Evolutionary conservation across 1,284 basidiomycete genomes (phyloP), one percentile per base, ranked within the genome.

Genomic region (Gymnopus androsaceus): DNA sequence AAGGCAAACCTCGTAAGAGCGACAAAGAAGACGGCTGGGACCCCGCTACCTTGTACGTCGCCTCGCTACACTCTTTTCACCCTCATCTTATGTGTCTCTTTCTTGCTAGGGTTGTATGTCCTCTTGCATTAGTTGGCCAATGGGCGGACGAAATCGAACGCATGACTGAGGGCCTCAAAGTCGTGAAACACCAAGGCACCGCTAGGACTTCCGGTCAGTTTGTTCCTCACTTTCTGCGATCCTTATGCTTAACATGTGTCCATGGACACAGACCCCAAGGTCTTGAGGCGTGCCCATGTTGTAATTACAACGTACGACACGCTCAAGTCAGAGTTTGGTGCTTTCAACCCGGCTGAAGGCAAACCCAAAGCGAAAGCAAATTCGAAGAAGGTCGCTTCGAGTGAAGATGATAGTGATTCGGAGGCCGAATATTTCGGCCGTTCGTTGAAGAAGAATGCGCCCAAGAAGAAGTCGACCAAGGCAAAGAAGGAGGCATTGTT

Each of bases 111-210:
- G 88, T 95, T 33, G 74, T 95, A 21, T 90, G 88, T 55, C 93
- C 93, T 1, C 79, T 94, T 4, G 87, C 92, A 6, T 83, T 99
- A 17, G 87, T 98, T 59, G 82, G 84, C 15, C 96, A 99, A 69
- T 99, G 96, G 96, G 90, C 89, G 17, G 77, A 83, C 3, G 96
- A 99, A 69, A 85, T 93, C 37, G 73, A 80, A 55, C 90, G 88
- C 58, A 94, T 96, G 78, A 87, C 88, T 0, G 77, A 79, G 2
- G 77, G 78, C 0, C 73, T 95, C 2, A 80, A 77, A 0, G 92
- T 95, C 3, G 74, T 88, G 12, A 85, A 90, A 48, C 94, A 97
- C 68, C 94, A 97, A 56, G 95, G 94, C 0, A 67, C 86, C 2
- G 78, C 69, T 38, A 81, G 94, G 21, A 83, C 89, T 0, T 83